Conservation (phyloP, 352 stramenopile species). For the Phytophthora niederhauseri region DNA sequence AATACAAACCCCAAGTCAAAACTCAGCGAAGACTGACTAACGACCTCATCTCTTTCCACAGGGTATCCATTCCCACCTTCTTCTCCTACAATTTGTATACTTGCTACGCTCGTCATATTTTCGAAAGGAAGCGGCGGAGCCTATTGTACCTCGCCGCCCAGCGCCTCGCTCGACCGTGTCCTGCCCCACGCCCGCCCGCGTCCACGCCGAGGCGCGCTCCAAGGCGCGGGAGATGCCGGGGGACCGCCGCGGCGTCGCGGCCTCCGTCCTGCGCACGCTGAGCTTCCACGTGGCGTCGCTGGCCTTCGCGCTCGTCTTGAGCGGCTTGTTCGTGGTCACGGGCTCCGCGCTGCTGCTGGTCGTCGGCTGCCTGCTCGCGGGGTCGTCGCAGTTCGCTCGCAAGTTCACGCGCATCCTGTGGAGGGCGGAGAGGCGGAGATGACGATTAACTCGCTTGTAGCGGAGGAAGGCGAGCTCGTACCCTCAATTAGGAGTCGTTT, state of each 20-base stretch:
- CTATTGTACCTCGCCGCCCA: background rate
- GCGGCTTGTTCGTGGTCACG: conserved; percentile 46
- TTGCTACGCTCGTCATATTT: conserved; percentile 11
- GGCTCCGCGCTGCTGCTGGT: conserved; percentile 42
- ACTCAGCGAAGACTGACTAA: background rate
- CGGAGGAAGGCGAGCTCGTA: conserved; percentile 16
- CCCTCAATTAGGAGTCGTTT: conserved; percentile 1
- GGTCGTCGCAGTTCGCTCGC: conserved; percentile 43
- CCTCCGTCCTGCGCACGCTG: conserved; percentile 48
- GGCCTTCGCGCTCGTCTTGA: conserved; percentile 45
- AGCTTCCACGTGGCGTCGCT: conserved; percentile 62
- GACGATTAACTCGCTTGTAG: conserved; percentile 48
- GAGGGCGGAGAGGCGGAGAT: conserved; percentile 61
- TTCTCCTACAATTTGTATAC: background rate
- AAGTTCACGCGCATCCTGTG: conserved; percentile 62
- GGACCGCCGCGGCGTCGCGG: conserved; percentile 31
- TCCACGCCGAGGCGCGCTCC: background rate
- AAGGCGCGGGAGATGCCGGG: conserved; percentile 29
- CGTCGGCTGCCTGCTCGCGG: conserved; percentile 57
- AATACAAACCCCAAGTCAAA: too few relatives aligned
- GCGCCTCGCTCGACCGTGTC: background rate
- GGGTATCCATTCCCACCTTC: background rate
- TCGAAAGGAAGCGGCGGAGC: conserved; percentile 24
- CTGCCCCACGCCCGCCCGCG: background rate
- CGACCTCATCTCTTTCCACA: background rate